Evolutionary conservation across 441 rosid genomes (phyloP), one percentile per base, ranked within the genome.

Genomic region (Euphorbia corollata): DNA sequence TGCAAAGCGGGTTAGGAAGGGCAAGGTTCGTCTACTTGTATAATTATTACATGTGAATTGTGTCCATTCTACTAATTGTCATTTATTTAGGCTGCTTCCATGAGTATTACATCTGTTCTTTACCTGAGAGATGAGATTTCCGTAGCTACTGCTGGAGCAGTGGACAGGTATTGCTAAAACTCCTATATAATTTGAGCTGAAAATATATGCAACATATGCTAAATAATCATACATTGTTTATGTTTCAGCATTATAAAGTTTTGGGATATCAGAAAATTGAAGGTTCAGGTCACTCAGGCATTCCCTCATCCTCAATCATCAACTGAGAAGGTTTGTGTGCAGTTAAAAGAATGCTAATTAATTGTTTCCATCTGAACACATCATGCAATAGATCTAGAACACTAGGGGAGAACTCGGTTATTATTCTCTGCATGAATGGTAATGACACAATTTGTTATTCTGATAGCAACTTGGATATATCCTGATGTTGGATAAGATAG

Each of bases 111-210:
- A 22, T 87, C 95, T 50, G 92, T 87, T 67, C 90, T 93, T 71
- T 89, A 79, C 81, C 91, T 93, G 71, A 86, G 84, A 72, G 98
- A 93, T 67, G 95, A 77, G 69, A 66, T 85, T 56, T 87, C 95
- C 59, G 75, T 90, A 74, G 91, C 90, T 30, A 93, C 93, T 24
- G 97, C 95, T 68, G 91, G 96, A 68, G 97, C 97, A 59, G 91
- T 82, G 30, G 88, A 87, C 74, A 87, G 98, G 97, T 93, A 67
- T 38, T 69, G 71, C 22, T 71, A 74, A 64, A 53, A 53, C n/a
- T n/a, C n/a, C n/a, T 70, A 61, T 70, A 61, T 23, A 19, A 5
- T 23, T 20, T 30, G 27, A 72, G 9, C 36, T 65, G 15, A 30
- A 66, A n/a, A n/a, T 65, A 69, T 65, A 45, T 63, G 53, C 45